phyloP scores from a whole-genome alignment of 2,329 filamentous ascomycete species.

The Botrytis fragariae region DNA sequence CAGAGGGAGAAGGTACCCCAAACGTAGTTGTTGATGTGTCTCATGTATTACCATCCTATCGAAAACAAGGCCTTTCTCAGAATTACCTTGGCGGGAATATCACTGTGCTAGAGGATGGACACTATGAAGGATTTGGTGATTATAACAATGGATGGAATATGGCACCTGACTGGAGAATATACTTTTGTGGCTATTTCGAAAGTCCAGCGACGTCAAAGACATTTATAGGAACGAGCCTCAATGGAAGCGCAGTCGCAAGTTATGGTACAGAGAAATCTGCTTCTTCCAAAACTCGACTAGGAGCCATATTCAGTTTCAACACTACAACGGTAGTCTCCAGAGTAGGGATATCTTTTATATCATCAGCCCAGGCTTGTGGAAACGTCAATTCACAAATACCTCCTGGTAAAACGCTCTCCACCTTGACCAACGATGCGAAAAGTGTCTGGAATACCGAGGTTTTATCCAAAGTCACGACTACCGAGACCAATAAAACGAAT shows the following conservation, averaged over 20 bases:
- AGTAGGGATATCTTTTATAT: slow-evolving; percentile 52
- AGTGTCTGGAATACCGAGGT: slow-evolving; percentile 60
- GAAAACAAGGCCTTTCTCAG: slow-evolving; percentile 58
- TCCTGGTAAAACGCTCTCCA: slow-evolving; percentile 43
- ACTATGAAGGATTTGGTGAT: slow-evolving; percentile 58
- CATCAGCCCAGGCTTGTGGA: slow-evolving; percentile 47
- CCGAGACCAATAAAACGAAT: slow-evolving; percentile 53
- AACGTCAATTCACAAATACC: slow-evolving; percentile 48
- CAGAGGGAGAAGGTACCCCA: slow-evolving; percentile 37
- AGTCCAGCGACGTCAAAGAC: slow-evolving; percentile 49
- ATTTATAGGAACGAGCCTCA: slow-evolving; percentile 35
- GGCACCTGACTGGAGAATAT: slow-evolving; percentile 60
- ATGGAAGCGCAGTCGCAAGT: slow-evolving; percentile 25
- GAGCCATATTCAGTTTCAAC: slow-evolving; percentile 48
- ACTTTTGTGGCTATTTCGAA: slow-evolving; percentile 48
- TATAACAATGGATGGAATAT: slow-evolving; percentile 69
- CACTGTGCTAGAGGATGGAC: slow-evolving; percentile 47
- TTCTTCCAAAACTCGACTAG: slow-evolving; percentile 40
- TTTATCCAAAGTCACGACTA: slow-evolving; percentile 61
- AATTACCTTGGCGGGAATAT: slow-evolving; percentile 59
- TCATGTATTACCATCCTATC: slow-evolving; percentile 59
- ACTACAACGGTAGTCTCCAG: slow-evolving; percentile 46
- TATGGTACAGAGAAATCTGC: slow-evolving; percentile 35
- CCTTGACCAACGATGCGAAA: slow-evolving; percentile 46
- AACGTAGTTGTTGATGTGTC: slow-evolving; percentile 61